Conservation (phyloP, 2,329 filamentous ascomycete genomes). For the Penicillium sp. region DNA sequence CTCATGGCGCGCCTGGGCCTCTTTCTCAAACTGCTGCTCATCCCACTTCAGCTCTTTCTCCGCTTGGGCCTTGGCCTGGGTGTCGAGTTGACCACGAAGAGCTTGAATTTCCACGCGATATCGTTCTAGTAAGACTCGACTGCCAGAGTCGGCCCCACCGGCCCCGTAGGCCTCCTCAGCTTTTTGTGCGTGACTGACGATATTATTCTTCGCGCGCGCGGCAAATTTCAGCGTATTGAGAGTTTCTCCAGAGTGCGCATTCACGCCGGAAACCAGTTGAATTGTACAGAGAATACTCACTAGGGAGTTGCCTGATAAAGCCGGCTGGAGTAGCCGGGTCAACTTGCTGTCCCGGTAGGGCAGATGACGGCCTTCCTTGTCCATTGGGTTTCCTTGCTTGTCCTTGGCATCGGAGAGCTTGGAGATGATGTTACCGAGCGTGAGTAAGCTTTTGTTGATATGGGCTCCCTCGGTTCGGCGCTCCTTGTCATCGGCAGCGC, state of each 20-base stretch:
- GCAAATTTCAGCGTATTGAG: constrained; percentile 97
- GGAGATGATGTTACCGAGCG: constrained; percentile 90
- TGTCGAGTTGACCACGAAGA: constrained; percentile 75
- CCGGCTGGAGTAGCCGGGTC: constrained; percentile 86
- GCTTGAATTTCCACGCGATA: constrained; percentile 92
- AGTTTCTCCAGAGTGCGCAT: constrained; percentile 80
- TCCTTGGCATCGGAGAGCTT: constrained; percentile 88
- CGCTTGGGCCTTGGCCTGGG: constrained; percentile 69
- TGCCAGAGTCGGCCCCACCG: constrained; percentile 76
- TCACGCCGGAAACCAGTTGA: constrained; percentile 73
- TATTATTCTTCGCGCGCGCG: constrained; percentile 94
- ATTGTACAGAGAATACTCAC: constrained; percentile 98
- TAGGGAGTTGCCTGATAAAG: constrained; percentile 86
- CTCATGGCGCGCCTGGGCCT: constrained; percentile 83
- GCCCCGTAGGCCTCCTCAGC: constrained; percentile 83
- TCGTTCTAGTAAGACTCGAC: constrained; percentile 82
- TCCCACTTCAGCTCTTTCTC: constrained; percentile 64
- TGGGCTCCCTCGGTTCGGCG: constrained; percentile 91
- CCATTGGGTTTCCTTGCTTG: constrained; percentile 68
- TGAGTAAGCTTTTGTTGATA: constrained; percentile 97
- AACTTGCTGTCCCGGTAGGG: constrained; percentile 98
- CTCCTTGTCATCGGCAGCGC: constrained; percentile 93
- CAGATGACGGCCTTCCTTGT: constrained; percentile 87
- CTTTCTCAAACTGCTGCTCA: constrained; percentile 74
- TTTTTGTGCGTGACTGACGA: constrained; percentile 93